Evolutionary conservation across 2,329 filamentous ascomycete genomes (phyloP).

Genomic region (Aureobasidium sp.): DNA sequence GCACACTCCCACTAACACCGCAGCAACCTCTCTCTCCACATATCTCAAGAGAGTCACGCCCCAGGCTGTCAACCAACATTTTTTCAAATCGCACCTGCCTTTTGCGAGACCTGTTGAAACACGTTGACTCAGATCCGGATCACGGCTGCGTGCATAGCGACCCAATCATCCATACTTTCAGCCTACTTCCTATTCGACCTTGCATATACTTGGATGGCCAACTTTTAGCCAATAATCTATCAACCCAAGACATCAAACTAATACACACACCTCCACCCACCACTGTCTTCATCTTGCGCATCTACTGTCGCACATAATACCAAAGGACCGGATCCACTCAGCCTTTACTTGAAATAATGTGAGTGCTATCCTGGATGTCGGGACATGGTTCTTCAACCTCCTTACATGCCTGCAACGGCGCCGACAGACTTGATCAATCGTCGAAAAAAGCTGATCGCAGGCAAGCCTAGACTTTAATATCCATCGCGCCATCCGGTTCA

Average conservation of each 20-base stretch:
- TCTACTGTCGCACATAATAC: conserved; percentile 13
- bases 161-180: not conserved
- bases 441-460: conserved; percentile 6
- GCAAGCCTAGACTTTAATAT: conserved; percentile 8
- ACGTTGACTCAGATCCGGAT: conserved; percentile 12
- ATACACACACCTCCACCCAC: conserved; percentile 10
- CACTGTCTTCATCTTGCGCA: conserved; percentile 11
- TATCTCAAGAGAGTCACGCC: conserved; percentile 8
- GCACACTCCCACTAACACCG: not conserved
- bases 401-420: conserved; percentile 7
- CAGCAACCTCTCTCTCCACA: conserved; percentile 5
- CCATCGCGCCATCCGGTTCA: conserved; percentile 8
- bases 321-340: conserved; percentile 12
- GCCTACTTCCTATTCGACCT: conserved; percentile 12
- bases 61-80: conserved; percentile 5
- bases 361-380: conserved; percentile 11
- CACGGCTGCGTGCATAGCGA: conserved; percentile 10
- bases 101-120: conserved; percentile 14
- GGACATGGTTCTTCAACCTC: conserved; percentile 8
- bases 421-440: not conserved
- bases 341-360: conserved; percentile 11
- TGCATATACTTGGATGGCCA: conserved; percentile 12
- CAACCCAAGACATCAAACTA: conserved; percentile 12
- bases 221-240: not conserved
- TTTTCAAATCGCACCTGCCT: not conserved